Percentiles rank a stretch among this genome's conserved stretches.
Conservation (phyloP, 2,329 filamentous ascomycete genomes). For the Cordyceps tenuipes region DNA sequence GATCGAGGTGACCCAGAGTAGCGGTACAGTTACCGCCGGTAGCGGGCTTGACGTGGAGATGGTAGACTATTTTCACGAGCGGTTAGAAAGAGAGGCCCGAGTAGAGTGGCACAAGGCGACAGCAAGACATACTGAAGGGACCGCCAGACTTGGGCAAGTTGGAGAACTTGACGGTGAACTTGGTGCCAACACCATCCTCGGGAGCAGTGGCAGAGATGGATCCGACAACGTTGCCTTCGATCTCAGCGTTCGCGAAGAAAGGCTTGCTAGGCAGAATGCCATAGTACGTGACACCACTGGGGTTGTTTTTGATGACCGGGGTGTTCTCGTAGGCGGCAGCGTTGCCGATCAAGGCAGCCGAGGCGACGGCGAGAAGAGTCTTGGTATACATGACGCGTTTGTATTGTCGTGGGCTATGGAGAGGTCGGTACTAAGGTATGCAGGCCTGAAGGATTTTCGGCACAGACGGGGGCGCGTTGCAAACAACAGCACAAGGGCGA, state of each 20-base stretch:
- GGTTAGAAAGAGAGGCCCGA: slow-evolving; percentile 8
- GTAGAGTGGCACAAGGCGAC: not conserved
- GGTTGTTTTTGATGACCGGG: slow-evolving; percentile 45
- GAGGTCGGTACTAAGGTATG: too few relatives aligned
- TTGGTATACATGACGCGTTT: slow-evolving; percentile 15
- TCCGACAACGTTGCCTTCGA: slow-evolving; percentile 47
- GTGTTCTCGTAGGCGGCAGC: slow-evolving; percentile 34
- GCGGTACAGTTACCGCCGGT: slow-evolving; percentile 64
- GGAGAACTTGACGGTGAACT: slow-evolving; percentile 45
- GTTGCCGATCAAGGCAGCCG: slow-evolving; percentile 22
- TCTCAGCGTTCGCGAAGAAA: slow-evolving; percentile 40
- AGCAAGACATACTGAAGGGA: slow-evolving; percentile 46
- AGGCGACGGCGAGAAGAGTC: slow-evolving; percentile 19
- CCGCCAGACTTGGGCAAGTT: slow-evolving; percentile 50
- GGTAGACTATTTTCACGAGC: slow-evolving; percentile 47
- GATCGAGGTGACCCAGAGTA: slow-evolving; percentile 63
- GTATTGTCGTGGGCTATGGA: not conserved
- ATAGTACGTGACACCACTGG: slow-evolving; percentile 42
- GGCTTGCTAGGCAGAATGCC: slow-evolving; percentile 46
- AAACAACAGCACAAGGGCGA: not conserved
- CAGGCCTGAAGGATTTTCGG: not conserved
- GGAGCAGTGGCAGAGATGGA: slow-evolving; percentile 38
- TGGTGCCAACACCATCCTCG: slow-evolving; percentile 44
- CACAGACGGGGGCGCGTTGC: not conserved
- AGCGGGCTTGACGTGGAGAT: slow-evolving; percentile 60